A percentile compares a stretch with the other conserved stretches of the same genome.
These are phyloP conservation scores for Pelargonium fulgidum DNA, from an alignment of 441 rosid species.

Conservation along the genomic window DNA sequence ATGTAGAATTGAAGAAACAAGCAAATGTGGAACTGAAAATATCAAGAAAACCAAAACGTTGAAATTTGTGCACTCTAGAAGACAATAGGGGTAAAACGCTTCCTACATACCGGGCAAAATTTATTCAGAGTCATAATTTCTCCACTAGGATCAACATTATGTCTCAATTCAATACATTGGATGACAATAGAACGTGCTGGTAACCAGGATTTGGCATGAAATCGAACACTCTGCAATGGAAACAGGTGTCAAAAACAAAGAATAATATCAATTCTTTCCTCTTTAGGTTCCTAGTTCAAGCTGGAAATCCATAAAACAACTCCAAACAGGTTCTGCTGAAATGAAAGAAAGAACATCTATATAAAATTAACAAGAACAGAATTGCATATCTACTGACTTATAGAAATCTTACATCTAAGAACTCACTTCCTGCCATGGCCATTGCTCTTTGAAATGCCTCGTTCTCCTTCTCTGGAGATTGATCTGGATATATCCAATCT, in stretches of 20 bases:
- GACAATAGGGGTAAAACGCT: background rate
- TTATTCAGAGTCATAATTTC: conserved; percentile 65
- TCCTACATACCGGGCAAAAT: conserved; percentile 74
- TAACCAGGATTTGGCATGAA: conserved; percentile 76
- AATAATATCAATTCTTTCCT: background rate
- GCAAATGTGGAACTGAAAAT: background rate
- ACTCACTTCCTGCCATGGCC: conserved; percentile 77
- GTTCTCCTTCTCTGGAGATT: conserved; percentile 81
- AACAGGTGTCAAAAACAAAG: background rate
- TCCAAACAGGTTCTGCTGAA: too few species aligned
- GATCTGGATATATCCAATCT: conserved; percentile 91
- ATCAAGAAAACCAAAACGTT: background rate
- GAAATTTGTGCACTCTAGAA: background rate
- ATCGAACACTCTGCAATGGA: conserved; percentile 50
- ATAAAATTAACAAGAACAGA: too few species aligned
- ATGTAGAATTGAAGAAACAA: background rate
- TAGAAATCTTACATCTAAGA: conserved; percentile 55
- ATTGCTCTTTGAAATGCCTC: conserved; percentile 73
- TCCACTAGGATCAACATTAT: conserved; percentile 56
- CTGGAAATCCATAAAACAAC: too few species aligned
- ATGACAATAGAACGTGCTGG: conserved; percentile 78
- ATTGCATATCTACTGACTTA: background rate
- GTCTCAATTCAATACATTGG: conserved; percentile 61
- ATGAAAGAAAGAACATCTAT: too few species aligned
- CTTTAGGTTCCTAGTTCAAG: background rate